A percentile compares a stretch with the other conserved stretches of the same genome.
Conservation (phyloP, 805 yeast species). For the Pichia nanzhaoensis region DNA sequence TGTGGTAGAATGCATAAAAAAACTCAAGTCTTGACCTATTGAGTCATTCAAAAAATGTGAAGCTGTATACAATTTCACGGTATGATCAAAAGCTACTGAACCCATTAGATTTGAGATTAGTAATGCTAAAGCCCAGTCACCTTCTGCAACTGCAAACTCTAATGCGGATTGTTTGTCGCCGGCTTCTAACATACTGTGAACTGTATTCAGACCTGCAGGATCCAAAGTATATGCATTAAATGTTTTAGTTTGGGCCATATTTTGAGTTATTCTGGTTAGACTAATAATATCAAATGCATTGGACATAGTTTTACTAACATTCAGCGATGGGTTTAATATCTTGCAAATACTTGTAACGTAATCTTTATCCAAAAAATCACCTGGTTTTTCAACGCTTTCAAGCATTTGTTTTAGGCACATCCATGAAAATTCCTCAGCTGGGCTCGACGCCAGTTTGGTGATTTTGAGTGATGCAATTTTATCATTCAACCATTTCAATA, state of each 20-base stretch:
- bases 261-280: slow-evolving; percentile 14
- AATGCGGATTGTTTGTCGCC: slow-evolving; percentile 70
- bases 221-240: slow-evolving; percentile 25
- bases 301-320: slow-evolving; percentile 7
- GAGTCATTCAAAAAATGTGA: slow-evolving; percentile 19
- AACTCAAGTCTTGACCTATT: slow-evolving; percentile 23
- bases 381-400: slow-evolving; percentile 19
- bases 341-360: slow-evolving; percentile 31
- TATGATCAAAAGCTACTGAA: slow-evolving; percentile 37
- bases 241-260: slow-evolving; percentile 11
- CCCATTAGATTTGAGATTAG: slow-evolving; percentile 63
- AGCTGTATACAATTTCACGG: slow-evolving; percentile 37
- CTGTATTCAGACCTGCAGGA: slow-evolving; percentile 20
- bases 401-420: slow-evolving; percentile 23
- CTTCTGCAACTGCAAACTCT: slow-evolving; percentile 49
- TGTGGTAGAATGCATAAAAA: slow-evolving; percentile 24
- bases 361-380: slow-evolving; percentile 23
- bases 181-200: slow-evolving; percentile 38
- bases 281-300: slow-evolving; percentile 17
- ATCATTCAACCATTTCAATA: slow-evolving; percentile 60
- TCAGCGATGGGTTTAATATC: slow-evolving; percentile 37
- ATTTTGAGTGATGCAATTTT: slow-evolving; percentile 18
- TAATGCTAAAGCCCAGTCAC: slow-evolving; percentile 75
- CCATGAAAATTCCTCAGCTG: slow-evolving; percentile 25
- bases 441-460: slow-evolving; percentile 6